A percentile compares a stretch with the other conserved stretches of the same genome.
Conservation (phyloP, 768 basidiomycete genomes). For the Rhodotorula kratochvilovae region DNA sequence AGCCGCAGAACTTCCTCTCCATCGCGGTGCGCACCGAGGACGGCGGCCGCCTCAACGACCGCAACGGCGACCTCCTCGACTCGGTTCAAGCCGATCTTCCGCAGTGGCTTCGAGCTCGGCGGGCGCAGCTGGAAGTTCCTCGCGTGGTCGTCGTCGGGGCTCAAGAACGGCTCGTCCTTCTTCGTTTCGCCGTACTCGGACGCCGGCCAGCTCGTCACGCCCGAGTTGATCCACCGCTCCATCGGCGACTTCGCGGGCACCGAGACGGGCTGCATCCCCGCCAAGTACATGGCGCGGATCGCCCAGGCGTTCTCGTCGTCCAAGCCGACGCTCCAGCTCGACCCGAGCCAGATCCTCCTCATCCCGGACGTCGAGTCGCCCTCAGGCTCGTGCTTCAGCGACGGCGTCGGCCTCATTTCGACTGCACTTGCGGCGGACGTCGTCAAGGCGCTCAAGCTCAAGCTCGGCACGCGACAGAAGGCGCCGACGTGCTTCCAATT, state of each 20-base stretch:
- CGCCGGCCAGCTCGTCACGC: neutral
- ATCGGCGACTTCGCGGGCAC: constrained; percentile 23
- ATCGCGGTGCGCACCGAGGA: constrained; percentile 24
- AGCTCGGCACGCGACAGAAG: neutral
- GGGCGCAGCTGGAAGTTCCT: constrained; percentile 12
- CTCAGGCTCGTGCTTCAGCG: constrained; percentile 54
- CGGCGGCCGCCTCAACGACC: neutral
- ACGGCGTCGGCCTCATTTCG: constrained; percentile 67
- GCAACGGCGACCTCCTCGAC: neutral
- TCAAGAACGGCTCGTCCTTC: constrained; percentile 6
- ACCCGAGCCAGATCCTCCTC: neutral
- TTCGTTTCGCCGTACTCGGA: constrained; percentile 12
- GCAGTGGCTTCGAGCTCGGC: constrained; percentile 12
- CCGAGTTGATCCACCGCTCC: constrained; percentile 1
- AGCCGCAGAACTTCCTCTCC: constrained; percentile 6
- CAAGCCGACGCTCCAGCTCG: neutral
- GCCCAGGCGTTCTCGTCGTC: constrained; percentile 25
- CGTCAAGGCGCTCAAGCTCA: neutral
- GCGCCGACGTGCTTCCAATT: constrained; percentile 12
- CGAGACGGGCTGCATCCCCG: constrained; percentile 2
- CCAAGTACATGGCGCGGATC: constrained; percentile 32
- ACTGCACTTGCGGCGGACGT: constrained; percentile 1
- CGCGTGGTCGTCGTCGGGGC: constrained; percentile 14
- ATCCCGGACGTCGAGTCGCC: constrained; percentile 35
- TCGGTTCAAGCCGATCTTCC: constrained; percentile 9